Evolutionary conservation across 2,329 filamentous ascomycete species (phyloP).

Genomic region (Monosporascus sp.): DNA sequence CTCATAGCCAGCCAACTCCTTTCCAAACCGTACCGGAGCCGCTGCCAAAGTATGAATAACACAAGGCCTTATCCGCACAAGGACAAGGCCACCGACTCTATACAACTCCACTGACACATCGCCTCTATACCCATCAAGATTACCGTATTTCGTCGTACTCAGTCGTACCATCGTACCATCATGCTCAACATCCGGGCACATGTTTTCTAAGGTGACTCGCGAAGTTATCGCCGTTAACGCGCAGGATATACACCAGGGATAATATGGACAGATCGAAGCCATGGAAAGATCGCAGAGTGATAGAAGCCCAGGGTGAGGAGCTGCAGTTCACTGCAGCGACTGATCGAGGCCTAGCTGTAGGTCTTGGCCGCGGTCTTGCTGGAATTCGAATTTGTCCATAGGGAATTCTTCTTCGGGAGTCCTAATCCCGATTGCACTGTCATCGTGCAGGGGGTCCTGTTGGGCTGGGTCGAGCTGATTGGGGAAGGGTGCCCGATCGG

Average conservation of each 20-base stretch:
- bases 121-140: slow-evolving; percentile 5
- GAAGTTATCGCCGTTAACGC: slow-evolving; percentile 7
- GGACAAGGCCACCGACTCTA: slow-evolving; percentile 3
- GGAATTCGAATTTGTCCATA: slow-evolving; percentile 52
- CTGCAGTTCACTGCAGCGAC: slow-evolving; percentile 2
- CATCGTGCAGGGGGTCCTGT: slow-evolving; percentile 50
- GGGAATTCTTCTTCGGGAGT: slow-evolving; percentile 61
- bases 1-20: background rate
- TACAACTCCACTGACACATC: slow-evolving; percentile 7
- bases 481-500: slow-evolving; percentile 45
- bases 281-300: background rate
- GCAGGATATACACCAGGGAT: slow-evolving; percentile 10
- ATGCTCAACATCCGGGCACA: slow-evolving; percentile 6
- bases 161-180: slow-evolving; percentile 21
- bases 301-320: background rate
- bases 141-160: slow-evolving; percentile 16
- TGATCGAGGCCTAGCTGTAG: slow-evolving; percentile 22
- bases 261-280: background rate
- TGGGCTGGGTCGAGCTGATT: slow-evolving; percentile 35
- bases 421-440: slow-evolving; percentile 69
- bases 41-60: background rate
- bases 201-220: background rate
- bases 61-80: background rate
- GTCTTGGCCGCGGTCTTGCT: slow-evolving; percentile 29
- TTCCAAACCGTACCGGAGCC: background rate